Percentiles rank a stretch among this genome's conserved stretches.
Conservation (phyloP, 352 stramenopile species). For the Globisporangium perplexum region DNA sequence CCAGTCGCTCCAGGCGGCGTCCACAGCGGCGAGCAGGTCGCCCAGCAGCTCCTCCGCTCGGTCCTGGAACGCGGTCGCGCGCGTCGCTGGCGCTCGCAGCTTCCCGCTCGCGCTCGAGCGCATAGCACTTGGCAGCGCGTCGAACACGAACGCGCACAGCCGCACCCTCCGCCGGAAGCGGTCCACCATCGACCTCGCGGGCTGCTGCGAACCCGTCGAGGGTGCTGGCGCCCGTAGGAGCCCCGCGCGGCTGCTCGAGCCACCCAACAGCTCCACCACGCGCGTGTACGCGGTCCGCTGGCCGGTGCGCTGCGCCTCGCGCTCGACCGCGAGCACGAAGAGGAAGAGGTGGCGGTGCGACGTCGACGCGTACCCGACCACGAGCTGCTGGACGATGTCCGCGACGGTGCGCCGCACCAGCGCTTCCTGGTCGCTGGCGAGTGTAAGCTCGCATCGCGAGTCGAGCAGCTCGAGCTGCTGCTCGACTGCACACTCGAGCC, state of each 20-base stretch:
- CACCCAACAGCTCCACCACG: conserved; percentile 4
- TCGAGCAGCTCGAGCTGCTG: conserved; percentile 5
- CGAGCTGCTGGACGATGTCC: conserved; percentile 1
- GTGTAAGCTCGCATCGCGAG: not conserved
- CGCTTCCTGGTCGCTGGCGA: not conserved
- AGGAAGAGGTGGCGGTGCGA: conserved; percentile 25
- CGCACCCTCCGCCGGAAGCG: conserved; percentile 28
- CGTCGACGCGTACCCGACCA: conserved; percentile 16
- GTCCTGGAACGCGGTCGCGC: not conserved
- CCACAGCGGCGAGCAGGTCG: conserved; percentile 11
- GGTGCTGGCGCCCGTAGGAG: too few relatives aligned
- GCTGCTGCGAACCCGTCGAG: too few relatives aligned
- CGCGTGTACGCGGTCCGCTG: conserved; percentile 5
- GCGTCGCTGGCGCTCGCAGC: not conserved
- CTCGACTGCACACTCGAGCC: conserved; percentile 17
- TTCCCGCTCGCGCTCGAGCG: not conserved
- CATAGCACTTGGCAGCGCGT: too few relatives aligned
- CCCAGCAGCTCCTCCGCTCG: conserved; percentile 3
- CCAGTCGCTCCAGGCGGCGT: conserved; percentile 46
- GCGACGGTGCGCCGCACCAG: not conserved
- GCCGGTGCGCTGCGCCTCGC: conserved; percentile 4
- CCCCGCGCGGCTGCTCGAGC: not conserved
- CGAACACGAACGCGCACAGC: conserved; percentile 21
- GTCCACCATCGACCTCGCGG: conserved; percentile 18
- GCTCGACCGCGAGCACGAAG: conserved; percentile 16